These are phyloP conservation scores for Fagopyrum tataricum DNA, from an alignment of 148 eudicot genomes.

Conservation along the genomic window DNA sequence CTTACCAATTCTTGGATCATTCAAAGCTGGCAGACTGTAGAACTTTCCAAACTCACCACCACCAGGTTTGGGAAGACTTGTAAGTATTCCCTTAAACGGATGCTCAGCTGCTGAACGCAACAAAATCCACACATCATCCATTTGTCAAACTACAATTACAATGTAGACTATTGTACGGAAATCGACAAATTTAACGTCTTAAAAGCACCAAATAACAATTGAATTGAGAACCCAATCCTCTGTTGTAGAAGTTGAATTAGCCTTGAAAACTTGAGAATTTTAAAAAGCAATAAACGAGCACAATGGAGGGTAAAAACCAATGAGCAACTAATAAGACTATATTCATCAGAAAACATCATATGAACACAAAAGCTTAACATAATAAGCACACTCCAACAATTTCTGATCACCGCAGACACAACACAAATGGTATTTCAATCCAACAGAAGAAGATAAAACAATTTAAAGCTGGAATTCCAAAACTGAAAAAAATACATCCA, in stretches of 20 bases:
- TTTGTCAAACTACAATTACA: background rate
- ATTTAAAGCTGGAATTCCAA: background rate
- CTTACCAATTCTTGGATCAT: constrained; percentile 66
- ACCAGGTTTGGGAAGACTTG: constrained; percentile 61
- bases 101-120: constrained; percentile 45
- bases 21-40: constrained; percentile 58
- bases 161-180: background rate
- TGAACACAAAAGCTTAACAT: background rate
- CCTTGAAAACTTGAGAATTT: background rate
- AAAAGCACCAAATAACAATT: background rate
- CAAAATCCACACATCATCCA: background rate
- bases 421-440: too few relatives aligned
- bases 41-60: constrained; percentile 75
- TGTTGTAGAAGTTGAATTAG: background rate
- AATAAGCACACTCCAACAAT: background rate
- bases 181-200: background rate
- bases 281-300: background rate
- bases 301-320: background rate
- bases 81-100: constrained; percentile 51
- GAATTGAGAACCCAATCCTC: background rate
- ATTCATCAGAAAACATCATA: background rate
- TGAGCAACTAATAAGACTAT: background rate
- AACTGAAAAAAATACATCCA: background rate
- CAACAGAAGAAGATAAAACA: too few relatives aligned
- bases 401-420: too few relatives aligned